Evolutionary conservation across 2,329 filamentous ascomycete species (phyloP).

Genomic region (Chaetomiaceae sp.): DNA sequence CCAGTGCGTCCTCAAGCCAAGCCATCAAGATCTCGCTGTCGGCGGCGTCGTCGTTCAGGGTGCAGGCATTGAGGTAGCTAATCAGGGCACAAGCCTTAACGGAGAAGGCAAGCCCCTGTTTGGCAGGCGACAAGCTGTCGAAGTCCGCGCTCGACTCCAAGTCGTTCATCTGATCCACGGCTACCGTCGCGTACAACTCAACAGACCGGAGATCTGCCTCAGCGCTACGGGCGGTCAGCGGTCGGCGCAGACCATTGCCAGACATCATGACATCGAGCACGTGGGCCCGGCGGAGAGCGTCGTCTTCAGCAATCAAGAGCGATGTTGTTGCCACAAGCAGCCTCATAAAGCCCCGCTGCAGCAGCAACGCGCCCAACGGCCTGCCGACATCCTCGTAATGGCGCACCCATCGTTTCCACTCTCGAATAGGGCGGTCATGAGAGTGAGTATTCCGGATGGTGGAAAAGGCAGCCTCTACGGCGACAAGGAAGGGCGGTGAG

Average conservation of each 20-base stretch:
- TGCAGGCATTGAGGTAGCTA: constrained; percentile 77
- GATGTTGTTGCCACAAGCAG: constrained; percentile 75
- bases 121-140: constrained; percentile 74
- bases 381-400: constrained; percentile 75
- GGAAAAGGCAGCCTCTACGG: constrained; percentile 83
- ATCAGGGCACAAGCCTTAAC: constrained; percentile 79
- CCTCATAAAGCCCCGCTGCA: constrained; percentile 84
- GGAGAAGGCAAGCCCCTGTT: constrained; percentile 78
- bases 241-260: constrained; percentile 42
- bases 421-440: constrained; percentile 59
- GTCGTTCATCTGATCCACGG: constrained; percentile 75
- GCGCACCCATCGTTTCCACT: constrained; percentile 82
- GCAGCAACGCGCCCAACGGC: constrained; percentile 82
- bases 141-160: constrained; percentile 89
- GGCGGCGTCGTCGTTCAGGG: constrained; percentile 74
- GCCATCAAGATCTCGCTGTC: constrained; percentile 71
- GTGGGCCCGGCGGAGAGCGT: constrained; percentile 54
- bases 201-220: constrained; percentile 52
- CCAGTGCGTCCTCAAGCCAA: constrained; percentile 80
- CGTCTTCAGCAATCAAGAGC: constrained; percentile 59
- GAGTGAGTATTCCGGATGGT: constrained; percentile 75
- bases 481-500: constrained; percentile 77
- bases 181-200: constrained; percentile 62
- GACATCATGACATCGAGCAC: constrained; percentile 69
- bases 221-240: constrained; percentile 35